A percentile compares a stretch with the other conserved stretches of the same genome.
Evolutionary conservation across 345 rosid genomes (phyloP).

Genomic region (Turritis glabra): DNA sequence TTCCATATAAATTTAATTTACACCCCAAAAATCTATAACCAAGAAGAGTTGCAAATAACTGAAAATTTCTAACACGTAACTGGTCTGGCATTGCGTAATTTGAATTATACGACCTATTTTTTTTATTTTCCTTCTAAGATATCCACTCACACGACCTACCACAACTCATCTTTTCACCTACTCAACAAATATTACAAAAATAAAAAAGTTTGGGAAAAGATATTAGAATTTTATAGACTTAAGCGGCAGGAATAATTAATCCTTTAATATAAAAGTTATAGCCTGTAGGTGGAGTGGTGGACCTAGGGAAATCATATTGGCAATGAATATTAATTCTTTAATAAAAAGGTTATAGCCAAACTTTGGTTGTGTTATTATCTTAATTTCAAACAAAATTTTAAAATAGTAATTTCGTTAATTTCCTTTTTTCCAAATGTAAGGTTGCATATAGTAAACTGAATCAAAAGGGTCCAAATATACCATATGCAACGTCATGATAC

Average conservation of each 20-base stretch:
- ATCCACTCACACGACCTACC: not conserved
- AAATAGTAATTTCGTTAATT: no score
- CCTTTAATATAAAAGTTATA: not conserved
- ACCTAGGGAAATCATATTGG: no score
- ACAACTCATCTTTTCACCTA: not conserved
- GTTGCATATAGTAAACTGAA: not conserved
- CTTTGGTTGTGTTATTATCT: not conserved
- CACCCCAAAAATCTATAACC: no score
- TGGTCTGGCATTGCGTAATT: no score
- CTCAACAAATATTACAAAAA: not conserved
- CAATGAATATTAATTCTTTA: not conserved
- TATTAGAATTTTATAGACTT: no score
- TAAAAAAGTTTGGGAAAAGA: not conserved
- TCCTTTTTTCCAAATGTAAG: not conserved
- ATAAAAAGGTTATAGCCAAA: not conserved
- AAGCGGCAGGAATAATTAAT: not conserved
- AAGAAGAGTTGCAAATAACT: no score
- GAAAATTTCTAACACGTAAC: no score
- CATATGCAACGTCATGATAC: not conserved
- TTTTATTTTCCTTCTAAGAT: no score
- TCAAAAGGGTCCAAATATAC: not conserved
- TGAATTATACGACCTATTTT: no score
- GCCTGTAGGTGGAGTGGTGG: no score
- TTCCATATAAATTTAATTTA: no score
- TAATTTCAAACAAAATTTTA: not conserved